These are phyloP conservation scores for Gentiana dahurica DNA, from an alignment of 257 asterid genomes.

Conservation along the genomic window DNA sequence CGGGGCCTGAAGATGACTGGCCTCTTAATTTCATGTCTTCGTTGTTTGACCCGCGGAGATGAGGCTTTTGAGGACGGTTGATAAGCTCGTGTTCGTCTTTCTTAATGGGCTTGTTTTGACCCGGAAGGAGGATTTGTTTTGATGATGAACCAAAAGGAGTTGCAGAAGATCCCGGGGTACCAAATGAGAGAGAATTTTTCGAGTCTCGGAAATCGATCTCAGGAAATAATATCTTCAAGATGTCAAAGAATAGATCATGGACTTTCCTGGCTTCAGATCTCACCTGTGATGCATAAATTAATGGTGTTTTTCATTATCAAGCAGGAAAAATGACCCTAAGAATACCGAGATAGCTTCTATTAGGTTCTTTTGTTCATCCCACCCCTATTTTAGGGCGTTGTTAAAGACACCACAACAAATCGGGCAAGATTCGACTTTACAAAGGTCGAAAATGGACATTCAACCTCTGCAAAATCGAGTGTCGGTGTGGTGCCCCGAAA, in stretches of 20 bases:
- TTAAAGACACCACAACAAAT: too few species aligned
- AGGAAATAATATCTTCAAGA: constrained; percentile 69
- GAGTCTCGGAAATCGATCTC: constrained; percentile 85
- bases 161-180: constrained; percentile 25
- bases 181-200: constrained; percentile 53
- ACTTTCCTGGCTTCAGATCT: constrained; percentile 86
- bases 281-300: constrained; percentile 37
- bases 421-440: too few species aligned
- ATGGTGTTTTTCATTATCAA: background rate
- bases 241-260: constrained; percentile 92
- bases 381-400: too few species aligned
- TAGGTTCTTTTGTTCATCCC: too few species aligned
- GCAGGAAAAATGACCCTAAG: too few species aligned
- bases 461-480: too few species aligned
- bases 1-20: constrained; percentile 38
- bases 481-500: too few species aligned
- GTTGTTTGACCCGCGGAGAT: constrained; percentile 39
- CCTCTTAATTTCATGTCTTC: constrained; percentile 40
- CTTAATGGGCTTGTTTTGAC: constrained; percentile 55
- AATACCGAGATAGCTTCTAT: too few species aligned
- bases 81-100: constrained; percentile 35
- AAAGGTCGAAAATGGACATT: too few species aligned
- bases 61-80: constrained; percentile 50
- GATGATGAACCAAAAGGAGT: constrained; percentile 49
- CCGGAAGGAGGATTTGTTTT: constrained; percentile 33